Percentiles rank a stretch among this genome's conserved stretches.
phyloP scores from a whole-genome alignment of 352 stramenopile species.

The Thalassiosira tumida region DNA sequence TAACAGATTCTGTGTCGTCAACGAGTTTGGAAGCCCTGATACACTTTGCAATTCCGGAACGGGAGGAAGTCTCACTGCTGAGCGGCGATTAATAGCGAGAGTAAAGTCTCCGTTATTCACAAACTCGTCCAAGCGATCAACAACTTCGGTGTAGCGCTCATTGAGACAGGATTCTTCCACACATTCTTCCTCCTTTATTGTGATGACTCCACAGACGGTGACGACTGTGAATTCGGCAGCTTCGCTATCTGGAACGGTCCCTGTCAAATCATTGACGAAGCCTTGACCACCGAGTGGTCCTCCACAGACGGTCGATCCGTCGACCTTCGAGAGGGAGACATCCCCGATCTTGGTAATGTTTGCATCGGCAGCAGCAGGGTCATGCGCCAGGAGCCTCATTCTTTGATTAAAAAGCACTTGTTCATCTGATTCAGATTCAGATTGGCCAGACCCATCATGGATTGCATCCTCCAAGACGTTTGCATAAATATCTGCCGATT shows the following conservation, averaged over 20 bases:
- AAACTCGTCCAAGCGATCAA: conserved; percentile 38
- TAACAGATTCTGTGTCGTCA: background rate
- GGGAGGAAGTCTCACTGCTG: conserved; percentile 60
- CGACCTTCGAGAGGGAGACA: conserved; percentile 59
- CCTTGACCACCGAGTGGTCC: conserved; percentile 56
- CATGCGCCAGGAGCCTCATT: too few relatives aligned
- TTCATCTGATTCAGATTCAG: too few relatives aligned
- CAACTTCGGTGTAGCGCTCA: conserved; percentile 52
- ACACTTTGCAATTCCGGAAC: conserved; percentile 66
- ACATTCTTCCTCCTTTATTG: conserved; percentile 63
- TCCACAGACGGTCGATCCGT: conserved; percentile 66
- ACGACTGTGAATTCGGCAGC: conserved; percentile 28
- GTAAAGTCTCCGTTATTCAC: conserved; percentile 59
- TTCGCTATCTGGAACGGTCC: conserved; percentile 53
- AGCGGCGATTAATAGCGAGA: conserved; percentile 15
- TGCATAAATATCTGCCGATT: conserved; percentile 74
- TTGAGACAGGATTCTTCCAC: conserved; percentile 60
- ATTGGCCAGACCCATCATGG: conserved; percentile 53
- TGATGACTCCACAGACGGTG: conserved; percentile 70
- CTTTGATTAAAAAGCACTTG: too few relatives aligned
- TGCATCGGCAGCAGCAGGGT: conserved; percentile 37
- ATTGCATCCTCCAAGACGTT: conserved; percentile 76
- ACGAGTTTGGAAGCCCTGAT: background rate
- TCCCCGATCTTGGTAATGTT: conserved; percentile 75
- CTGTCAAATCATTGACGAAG: conserved; percentile 75